Evolutionary conservation across 1,284 basidiomycete species (phyloP), one percentile per base, ranked within the genome.

Genomic region (Moniliella sp.): DNA sequence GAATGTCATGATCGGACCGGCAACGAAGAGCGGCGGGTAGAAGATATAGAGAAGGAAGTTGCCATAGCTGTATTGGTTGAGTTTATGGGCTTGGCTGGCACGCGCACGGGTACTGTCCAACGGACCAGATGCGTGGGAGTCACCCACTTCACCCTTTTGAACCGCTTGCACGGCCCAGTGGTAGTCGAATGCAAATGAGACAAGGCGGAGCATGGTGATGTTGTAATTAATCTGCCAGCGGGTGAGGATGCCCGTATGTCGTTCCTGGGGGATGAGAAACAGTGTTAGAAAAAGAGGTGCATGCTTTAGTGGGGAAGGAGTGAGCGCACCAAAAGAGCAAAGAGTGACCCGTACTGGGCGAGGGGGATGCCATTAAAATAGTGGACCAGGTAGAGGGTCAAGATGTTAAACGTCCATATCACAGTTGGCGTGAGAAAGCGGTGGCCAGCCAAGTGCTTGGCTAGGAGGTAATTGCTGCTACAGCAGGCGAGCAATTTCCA

Each of bases 181-280:
- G 48, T 76, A 76, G 57, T 97, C 88, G 69, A 93, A 72, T 35
- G 74, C 76, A 64, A 83, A 97, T 0, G 83, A 91, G 7, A 97
- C 69, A 18, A 93, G 69, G 10, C 91, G 72, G 18, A 97, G 69
- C 79, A 91, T 91, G 2, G 83, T 86, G 47, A 97, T 86, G 61
- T 97, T 97, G 68, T 88, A 94, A 47, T 69, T 74, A 53, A 94
- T 70, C 50, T 93, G 74, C 88, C 91, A 97, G 18, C 83, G 68
- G 3, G 83, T 79, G 71, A 84, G 34, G 67, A 72, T 29, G 66
- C 88, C 64, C 11, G 44, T 39, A 70, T 73, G 23, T 37, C 50
- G 41, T 56, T 93, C 83, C 77, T 88, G 45, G 18, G n/a, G n/a
- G 9, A 8, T 32, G 25, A 34, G 26, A 4, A 30, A 23, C 5